These are phyloP conservation scores for Ogataea paradorogensis DNA, from an alignment of 805 yeast genomes.

Conservation along the genomic window DNA sequence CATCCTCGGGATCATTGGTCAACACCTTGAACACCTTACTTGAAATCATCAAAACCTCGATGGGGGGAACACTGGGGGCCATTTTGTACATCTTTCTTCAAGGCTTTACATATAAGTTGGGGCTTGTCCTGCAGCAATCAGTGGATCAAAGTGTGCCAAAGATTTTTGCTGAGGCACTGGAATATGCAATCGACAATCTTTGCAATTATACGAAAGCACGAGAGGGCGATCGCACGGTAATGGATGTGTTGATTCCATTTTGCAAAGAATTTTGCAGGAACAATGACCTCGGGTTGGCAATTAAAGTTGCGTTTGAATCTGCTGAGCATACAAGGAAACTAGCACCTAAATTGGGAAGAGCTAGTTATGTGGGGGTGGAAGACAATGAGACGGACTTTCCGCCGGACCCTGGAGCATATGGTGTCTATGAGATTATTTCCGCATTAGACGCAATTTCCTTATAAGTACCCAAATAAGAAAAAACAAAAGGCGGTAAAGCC, in stretches of 20 bases:
- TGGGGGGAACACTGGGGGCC: slow-evolving; percentile 42
- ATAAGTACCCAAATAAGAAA: background rate
- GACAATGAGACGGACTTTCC: slow-evolving; percentile 30
- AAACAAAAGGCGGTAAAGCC: no score
- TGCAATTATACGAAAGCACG: slow-evolving; percentile 37
- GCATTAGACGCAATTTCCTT: slow-evolving; percentile 19
- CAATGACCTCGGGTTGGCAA: slow-evolving; percentile 25
- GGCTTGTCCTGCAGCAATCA: slow-evolving; percentile 23
- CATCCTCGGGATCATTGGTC: slow-evolving; percentile 28
- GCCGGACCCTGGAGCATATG: slow-evolving; percentile 43
- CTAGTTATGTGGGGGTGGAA: slow-evolving; percentile 36
- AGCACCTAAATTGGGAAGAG: slow-evolving; percentile 37
- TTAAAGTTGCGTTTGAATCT: slow-evolving; percentile 29
- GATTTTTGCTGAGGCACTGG: slow-evolving; percentile 26
- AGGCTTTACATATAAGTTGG: slow-evolving; percentile 24
- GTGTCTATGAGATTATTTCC: slow-evolving; percentile 34
- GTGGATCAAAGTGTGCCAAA: slow-evolving; percentile 4
- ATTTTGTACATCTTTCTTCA: slow-evolving; percentile 34
- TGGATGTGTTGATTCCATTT: slow-evolving; percentile 41
- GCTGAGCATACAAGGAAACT: slow-evolving; percentile 38
- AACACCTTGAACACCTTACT: slow-evolving; percentile 27
- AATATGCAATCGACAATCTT: slow-evolving; percentile 30
- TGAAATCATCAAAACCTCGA: slow-evolving; percentile 33
- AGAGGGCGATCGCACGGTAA: slow-evolving; percentile 38
- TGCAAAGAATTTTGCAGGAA: slow-evolving; percentile 24